Base-by-base conservation (phyloP, 2,329 filamentous ascomycete species). In the Pseudogymnoascus sp. region DNA sequence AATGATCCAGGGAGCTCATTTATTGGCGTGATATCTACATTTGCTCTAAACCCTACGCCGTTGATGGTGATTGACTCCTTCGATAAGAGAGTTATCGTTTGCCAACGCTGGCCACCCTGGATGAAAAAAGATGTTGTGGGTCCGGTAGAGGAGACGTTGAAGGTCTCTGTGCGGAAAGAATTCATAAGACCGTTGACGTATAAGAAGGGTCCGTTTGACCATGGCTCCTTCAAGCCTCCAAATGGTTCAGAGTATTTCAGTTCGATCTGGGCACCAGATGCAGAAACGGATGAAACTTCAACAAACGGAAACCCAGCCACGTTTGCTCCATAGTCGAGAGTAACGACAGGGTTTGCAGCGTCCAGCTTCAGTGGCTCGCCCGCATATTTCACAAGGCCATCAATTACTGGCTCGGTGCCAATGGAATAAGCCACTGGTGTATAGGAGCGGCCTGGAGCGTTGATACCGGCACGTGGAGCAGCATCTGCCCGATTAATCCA, bases 61-160 rank as follows among this genome's bases (percentile, higher is more conserved):
- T 64, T 67, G 60, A 79, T 70, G 0, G 67, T 70, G 3, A 78
- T 64, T 1, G 69, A 69, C 0, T 68, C 70, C 21, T 75, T 70
- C 0, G 73, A 75, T 16, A 78, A 67, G 0, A 78, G 68, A 1
- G 70, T 69, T 24, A 78, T 67, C 0, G 74, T 72, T 64, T 77
- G 71, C 76, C 76, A 79, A 65, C 74, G 67, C 65, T 77, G 75
- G 0, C 74, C 76, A 3, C 76, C 77, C 66, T 79, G 77, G 0
- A 78, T 63, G 38, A 79, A 72, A 19, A 70, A 74, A 1, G 72
- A 74, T 6, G 73, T 63, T 0, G 72, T 21, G 2, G 65, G 61
- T 2, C 76, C 75, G 1, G 61, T 8, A 0, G 64, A 47, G 0
- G 72, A 75, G n/a, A 78, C 38, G 10, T 76, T 72, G 64, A 77